Conservation (phyloP, 257 asterid genomes). For the Thymus mandschuricus region DNA sequence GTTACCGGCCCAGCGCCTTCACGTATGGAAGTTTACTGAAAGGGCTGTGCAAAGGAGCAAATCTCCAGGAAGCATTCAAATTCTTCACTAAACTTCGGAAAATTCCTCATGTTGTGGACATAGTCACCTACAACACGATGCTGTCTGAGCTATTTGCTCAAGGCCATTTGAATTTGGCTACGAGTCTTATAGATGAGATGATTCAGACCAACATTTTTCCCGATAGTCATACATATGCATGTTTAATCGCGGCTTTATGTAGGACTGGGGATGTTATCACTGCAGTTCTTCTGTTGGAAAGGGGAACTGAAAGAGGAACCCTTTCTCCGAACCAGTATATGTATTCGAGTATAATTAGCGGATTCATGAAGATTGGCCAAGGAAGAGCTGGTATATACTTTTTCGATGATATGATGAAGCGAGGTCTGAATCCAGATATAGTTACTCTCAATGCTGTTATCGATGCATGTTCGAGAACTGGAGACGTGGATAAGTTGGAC, state of each 20-base stretch:
- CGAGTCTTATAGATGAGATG: conserved; percentile 66
- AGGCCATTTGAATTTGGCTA: conserved; percentile 53
- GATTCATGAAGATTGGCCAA: conserved; percentile 70
- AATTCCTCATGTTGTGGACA: conserved; percentile 50
- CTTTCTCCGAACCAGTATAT: conserved; percentile 52
- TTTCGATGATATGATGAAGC: conserved; percentile 55
- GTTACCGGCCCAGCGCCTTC: conserved; percentile 61
- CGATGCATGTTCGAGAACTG: conserved; percentile 73
- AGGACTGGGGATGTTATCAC: conserved; percentile 61
- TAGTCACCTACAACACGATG: conserved; percentile 61
- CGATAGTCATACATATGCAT: conserved; percentile 61
- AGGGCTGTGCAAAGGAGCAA: conserved; percentile 74
- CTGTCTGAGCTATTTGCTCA: conserved; percentile 54
- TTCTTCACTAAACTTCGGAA: conserved; percentile 57
- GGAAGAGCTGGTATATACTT: conserved; percentile 59
- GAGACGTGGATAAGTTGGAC: conserved; percentile 48
- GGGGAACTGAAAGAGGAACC: conserved; percentile 48
- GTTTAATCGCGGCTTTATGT: conserved; percentile 67
- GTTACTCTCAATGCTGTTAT: conserved; percentile 63
- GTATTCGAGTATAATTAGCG: conserved; percentile 73
- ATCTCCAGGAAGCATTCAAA: conserved; percentile 53
- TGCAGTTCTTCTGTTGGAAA: conserved; percentile 66
- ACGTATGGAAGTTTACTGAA: conserved; percentile 73
- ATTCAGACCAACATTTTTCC: conserved; percentile 56
- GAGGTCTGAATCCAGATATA: conserved; percentile 58